Conservation (phyloP, 768 basidiomycete species). For the Aureoboletus auriporus region DNA sequence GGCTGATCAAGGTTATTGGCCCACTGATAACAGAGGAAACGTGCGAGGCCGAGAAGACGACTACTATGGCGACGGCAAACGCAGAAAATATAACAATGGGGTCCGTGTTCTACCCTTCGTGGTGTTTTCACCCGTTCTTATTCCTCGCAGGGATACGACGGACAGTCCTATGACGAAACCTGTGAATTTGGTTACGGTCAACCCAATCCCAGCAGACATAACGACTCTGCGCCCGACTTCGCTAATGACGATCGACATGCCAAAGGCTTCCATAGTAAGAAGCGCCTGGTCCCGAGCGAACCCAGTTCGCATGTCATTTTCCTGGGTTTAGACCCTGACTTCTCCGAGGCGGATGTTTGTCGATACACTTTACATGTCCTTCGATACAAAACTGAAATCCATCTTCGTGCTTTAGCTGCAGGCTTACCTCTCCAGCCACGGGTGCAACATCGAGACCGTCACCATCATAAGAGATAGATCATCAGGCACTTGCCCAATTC, state of each 20-base stretch:
- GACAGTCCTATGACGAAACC: constrained; percentile 47
- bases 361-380: constrained; percentile 31
- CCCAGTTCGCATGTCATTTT: constrained; percentile 94
- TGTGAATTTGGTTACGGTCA: constrained; percentile 33
- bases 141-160: constrained; percentile 47
- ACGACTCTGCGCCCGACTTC: constrained; percentile 40
- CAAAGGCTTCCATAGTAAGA: constrained; percentile 51
- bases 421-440: constrained; percentile 66
- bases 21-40: constrained; percentile 33
- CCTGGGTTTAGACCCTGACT: constrained; percentile 88
- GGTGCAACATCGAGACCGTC: constrained; percentile 77
- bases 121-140: constrained; percentile 4
- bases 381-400: constrained; percentile 33
- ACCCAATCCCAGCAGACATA: constrained; percentile 27
- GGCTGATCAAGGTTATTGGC: constrained; percentile 45
- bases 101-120: constrained; percentile 38
- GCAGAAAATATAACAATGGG: constrained; percentile 75
- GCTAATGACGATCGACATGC: constrained; percentile 47
- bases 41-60: constrained; percentile 65
- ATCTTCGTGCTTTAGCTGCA: constrained; percentile 57
- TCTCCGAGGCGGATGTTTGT: constrained; percentile 91
- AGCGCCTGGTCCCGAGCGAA: constrained; percentile 78
- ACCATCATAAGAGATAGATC: constrained; percentile 96
- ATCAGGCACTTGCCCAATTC: constrained; percentile 90
- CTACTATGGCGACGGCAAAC: constrained; percentile 64